Percentiles rank a stretch among this genome's conserved stretches.
These are phyloP conservation scores for Coniella vitis DNA, from an alignment of 2,329 filamentous ascomycete species.

Conservation along the genomic window DNA sequence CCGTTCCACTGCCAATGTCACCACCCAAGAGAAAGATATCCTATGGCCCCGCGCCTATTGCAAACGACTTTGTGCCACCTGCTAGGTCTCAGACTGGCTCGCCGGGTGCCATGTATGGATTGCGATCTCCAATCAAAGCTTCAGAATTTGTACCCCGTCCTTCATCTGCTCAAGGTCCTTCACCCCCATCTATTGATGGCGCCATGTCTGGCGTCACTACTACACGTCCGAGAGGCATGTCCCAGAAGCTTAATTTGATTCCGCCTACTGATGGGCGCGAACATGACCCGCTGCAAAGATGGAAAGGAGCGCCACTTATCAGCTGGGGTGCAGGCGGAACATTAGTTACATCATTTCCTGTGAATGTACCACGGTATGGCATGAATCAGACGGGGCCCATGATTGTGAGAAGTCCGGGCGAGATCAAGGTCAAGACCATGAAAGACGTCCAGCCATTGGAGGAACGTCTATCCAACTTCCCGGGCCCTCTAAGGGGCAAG, in stretches of 20 bases:
- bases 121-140: constrained; percentile 25
- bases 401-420: constrained; percentile 75
- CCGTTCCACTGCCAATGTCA: constrained; percentile 46
- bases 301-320: constrained; percentile 84
- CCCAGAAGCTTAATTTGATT: constrained; percentile 50
- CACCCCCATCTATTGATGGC: constrained; percentile 7
- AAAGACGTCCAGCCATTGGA: constrained; percentile 66
- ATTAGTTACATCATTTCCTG: constrained; percentile 79
- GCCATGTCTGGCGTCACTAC: constrained; percentile 24
- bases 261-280: constrained; percentile 59
- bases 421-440: constrained; percentile 69
- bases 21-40: constrained; percentile 50
- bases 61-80: constrained; percentile 39
- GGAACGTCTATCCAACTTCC: constrained; percentile 73
- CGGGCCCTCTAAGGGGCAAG: constrained; percentile 82
- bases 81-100: constrained; percentile 57
- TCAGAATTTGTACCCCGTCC: constrained; percentile 45
- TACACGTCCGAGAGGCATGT: constrained; percentile 43
- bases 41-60: constrained; percentile 36
- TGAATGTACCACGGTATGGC: constrained; percentile 78
- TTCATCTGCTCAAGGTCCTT: constrained; percentile 43
- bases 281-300: constrained; percentile 74
- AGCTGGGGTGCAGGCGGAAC: constrained; percentile 82
- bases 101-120: constrained; percentile 41
- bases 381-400: constrained; percentile 66